Percentiles rank a stretch among this genome's conserved stretches.
Evolutionary conservation across 2,329 filamentous ascomycete genomes (phyloP).

Genomic region (Niveomyces coronatus): DNA sequence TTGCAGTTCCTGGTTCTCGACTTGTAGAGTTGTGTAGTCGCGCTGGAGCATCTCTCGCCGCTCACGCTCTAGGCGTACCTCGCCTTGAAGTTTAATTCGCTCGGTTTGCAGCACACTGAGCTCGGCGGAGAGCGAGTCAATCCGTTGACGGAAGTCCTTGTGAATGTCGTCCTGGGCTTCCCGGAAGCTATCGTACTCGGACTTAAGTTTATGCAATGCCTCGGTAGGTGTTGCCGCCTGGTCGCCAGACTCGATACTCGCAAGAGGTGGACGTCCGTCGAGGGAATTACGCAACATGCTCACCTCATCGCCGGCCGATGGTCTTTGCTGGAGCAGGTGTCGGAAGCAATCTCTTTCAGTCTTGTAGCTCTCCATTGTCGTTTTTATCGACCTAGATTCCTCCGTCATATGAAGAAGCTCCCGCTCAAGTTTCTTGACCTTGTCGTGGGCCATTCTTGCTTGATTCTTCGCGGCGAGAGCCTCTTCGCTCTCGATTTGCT

Average conservation of each 20-base stretch:
- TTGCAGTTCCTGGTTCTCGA: conserved; percentile 76
- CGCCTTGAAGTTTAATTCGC: conserved; percentile 67
- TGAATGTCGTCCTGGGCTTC: conserved; percentile 77
- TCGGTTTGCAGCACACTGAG: conserved; percentile 77
- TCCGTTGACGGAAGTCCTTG: conserved; percentile 72
- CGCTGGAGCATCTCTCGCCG: conserved; percentile 82
- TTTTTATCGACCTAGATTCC: conserved; percentile 70
- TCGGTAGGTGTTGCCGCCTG: conserved; percentile 57
- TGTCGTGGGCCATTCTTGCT: conserved; percentile 54
- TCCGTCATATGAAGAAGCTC: conserved; percentile 70
- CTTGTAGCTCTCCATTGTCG: conserved; percentile 84
- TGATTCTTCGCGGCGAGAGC: conserved; percentile 57
- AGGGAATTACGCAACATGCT: conserved; percentile 64
- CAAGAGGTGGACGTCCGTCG: conserved; percentile 47
- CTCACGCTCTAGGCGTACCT: conserved; percentile 71
- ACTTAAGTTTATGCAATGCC: conserved; percentile 76
- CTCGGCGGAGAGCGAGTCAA: conserved; percentile 70
- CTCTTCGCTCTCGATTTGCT: conserved; percentile 86
- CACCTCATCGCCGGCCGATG: conserved; percentile 49
- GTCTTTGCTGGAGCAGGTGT: conserved; percentile 72
- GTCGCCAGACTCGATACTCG: conserved; percentile 46
- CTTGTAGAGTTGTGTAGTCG: conserved; percentile 75
- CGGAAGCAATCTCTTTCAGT: conserved; percentile 97
- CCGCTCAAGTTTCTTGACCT: conserved; percentile 62
- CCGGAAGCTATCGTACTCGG: conserved; percentile 80